Base-by-base conservation (phyloP, 495 filamentous ascomycete species). In the Aspergillus wentii region DNA sequence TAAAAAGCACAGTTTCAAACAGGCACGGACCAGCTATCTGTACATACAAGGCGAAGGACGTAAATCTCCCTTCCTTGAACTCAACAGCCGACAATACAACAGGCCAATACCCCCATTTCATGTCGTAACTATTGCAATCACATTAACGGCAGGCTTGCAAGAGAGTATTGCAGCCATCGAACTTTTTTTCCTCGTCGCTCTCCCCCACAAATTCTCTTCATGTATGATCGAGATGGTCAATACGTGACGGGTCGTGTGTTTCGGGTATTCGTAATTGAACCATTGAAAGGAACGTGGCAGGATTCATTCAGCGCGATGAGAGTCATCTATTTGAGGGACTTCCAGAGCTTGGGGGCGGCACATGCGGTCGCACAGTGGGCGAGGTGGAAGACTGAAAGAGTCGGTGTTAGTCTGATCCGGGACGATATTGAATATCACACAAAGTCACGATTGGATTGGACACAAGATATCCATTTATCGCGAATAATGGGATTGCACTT, bases 281-380 rank as follows among this genome's bases (percentile, higher is more conserved):
- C 42, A 46, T 36, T 7, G 30, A 38, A 29, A 20, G 40, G 30
- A 46, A 39, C 39, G 35, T 33, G 9, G 27, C 29, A 33, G 31
- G 32, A 42, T n/a, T n/a, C n/a, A n/a, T n/a, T n/a, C n/a, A n/a
- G n/a, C n/a, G n/a, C n/a, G n/a, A 50, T 39, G 18, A 30, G 54
- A 59, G 38, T 52, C 40, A 39, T 69, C 76, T 90, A 98, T 74
- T 94, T 94, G 57, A 97, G 83, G 55, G 76, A 61, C 41, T 80
- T 76, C 75, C 85, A 98, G 57, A 98, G 82, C 81, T 94, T 95
- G 50, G 92, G 94, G 27, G 91, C 94, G 37, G 92, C 92, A 60
- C 91, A 97, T 59, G 80, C 65, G 53, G 75, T 82, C 38, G 89
- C 87, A 70, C 92, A 98, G 74, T 97, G 92, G 48, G 83, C 77